phyloP scores from a whole-genome alignment of 169 alveolate genomes.

The Plasmodium billcollinsi region DNA sequence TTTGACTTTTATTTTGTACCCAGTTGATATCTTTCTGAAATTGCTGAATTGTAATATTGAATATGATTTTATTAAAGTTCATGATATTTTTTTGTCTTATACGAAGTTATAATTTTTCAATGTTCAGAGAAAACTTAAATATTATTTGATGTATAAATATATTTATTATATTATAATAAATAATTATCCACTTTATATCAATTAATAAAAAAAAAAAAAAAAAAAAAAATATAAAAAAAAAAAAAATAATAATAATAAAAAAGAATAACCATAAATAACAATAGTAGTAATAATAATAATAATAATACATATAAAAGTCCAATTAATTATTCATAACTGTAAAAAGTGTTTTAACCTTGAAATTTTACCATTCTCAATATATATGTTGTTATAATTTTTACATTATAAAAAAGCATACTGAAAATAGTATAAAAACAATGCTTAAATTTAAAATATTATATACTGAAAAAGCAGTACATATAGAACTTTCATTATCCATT shows the following conservation, averaged over 20 bases:
- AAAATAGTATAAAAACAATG: not conserved
- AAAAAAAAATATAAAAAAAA: not conserved
- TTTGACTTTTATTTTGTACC: too few species aligned
- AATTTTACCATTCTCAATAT: not conserved
- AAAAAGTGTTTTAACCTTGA: slow-evolving; percentile 33
- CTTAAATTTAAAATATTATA: slow-evolving; percentile 35
- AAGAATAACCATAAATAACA: not conserved
- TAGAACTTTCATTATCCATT: slow-evolving; percentile 7
- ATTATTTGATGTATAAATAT: too few species aligned
- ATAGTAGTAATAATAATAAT: too few species aligned
- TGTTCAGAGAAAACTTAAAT: too few species aligned
- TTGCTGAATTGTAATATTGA: too few species aligned
- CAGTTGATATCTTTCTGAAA: too few species aligned
- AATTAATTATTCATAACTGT: not conserved
- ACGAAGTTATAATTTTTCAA: too few species aligned
- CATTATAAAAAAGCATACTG: slow-evolving; percentile 14
- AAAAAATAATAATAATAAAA: not conserved
- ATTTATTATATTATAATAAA: too few species aligned
- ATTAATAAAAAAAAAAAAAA: not conserved
- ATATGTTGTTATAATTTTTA: not conserved
- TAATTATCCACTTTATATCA: not conserved
- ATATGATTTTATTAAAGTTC: too few species aligned
- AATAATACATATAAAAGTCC: too few species aligned
- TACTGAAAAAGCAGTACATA: slow-evolving; percentile 29
- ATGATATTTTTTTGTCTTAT: too few species aligned